Base-by-base conservation (phyloP, 768 basidiomycete species). In the Auriscalpium orientale region DNA sequence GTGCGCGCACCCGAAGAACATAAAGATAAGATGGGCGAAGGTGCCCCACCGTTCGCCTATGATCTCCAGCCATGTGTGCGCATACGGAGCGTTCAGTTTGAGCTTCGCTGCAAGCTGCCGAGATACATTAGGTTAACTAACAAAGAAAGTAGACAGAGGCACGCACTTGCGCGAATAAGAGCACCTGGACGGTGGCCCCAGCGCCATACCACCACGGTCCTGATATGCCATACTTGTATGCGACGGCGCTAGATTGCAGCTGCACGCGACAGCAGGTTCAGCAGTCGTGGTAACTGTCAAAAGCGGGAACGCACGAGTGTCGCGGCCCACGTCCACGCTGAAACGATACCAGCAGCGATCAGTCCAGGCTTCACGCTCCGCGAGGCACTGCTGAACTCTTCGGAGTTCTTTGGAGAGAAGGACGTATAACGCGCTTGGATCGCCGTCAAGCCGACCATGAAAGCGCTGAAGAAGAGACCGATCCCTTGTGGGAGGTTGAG, bases 201-300 rank as follows among this genome's bases (percentile, higher is more conserved):
- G 88, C 82, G 7, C 89, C 92, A 62, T 94, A 94, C 87, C 89
- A 91, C 87, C 88, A 93, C 0, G 90, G 89, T 0, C 91, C 91
- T 4, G 82, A 84, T 57, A 94, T 85, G 9, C 88, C 93, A 62
- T 83, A 91, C 64, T 87, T 85, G 69, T 95, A 97, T 0, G 85
- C 90, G 8, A 91, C 83, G 0, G 89, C 88, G 54, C 86, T 89
- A 34, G 84, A 86, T 79, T 91, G 89, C 2, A 91, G 74, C 81
- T 82, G 49, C 2, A 12, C 51, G 56, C n/a, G 28, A 28, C 28
- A 28, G n/a, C n/a, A 4, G 4, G 28, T 28, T 28, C 5, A 28
- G 28, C 28, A 28, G 28, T 28, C 28, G 28, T 7, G 28, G 28
- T 28, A 2, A 28, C 28, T 33, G 34, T 55, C 38, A 61, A 22